Evolutionary conservation across 257 asterid genomes (phyloP).

Genomic region (Solanum clarkiae): DNA sequence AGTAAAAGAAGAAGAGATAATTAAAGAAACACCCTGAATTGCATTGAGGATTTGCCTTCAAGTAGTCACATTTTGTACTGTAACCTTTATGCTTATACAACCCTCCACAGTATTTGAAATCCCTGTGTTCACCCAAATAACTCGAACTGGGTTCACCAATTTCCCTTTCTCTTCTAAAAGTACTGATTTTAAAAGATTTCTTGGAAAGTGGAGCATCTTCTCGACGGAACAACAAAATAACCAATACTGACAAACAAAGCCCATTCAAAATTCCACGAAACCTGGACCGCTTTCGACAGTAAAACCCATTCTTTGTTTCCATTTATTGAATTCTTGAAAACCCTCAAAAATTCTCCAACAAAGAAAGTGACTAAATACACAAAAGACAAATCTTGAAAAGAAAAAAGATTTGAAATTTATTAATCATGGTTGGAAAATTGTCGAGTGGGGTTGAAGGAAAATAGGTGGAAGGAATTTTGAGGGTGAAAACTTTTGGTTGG

Average conservation of each 20-base stretch:
- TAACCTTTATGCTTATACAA: constrained; percentile 39
- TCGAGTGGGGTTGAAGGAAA: neutral
- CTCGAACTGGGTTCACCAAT: constrained; percentile 9
- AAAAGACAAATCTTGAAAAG: neutral
- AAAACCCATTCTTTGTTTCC: constrained; percentile 11
- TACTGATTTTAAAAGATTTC: neutral
- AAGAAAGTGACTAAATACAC: neutral
- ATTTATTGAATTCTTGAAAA: constrained; percentile 9
- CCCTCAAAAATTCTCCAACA: neutral
- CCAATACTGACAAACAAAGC: constrained; percentile 22
- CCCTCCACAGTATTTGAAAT: constrained; percentile 34
- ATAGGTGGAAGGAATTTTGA: neutral
- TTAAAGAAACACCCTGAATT: constrained; percentile 53
- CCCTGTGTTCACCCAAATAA: neutral
- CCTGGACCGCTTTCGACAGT: constrained; percentile 18
- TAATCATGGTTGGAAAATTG: neutral
- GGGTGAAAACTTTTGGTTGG: neutral
- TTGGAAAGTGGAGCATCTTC: constrained; percentile 12
- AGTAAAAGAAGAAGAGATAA: constrained; percentile 58
- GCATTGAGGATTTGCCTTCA: constrained; percentile 47
- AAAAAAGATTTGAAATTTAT: neutral
- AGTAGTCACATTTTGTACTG: constrained; percentile 39
- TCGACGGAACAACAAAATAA: constrained; percentile 22
- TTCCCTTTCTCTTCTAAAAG: constrained; percentile 24
- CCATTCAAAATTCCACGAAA: constrained; percentile 46